Evolutionary conservation across 345 rosid species (phyloP), one percentile per base, ranked within the genome.

Genomic region (Euphorbia pulcherrima): DNA sequence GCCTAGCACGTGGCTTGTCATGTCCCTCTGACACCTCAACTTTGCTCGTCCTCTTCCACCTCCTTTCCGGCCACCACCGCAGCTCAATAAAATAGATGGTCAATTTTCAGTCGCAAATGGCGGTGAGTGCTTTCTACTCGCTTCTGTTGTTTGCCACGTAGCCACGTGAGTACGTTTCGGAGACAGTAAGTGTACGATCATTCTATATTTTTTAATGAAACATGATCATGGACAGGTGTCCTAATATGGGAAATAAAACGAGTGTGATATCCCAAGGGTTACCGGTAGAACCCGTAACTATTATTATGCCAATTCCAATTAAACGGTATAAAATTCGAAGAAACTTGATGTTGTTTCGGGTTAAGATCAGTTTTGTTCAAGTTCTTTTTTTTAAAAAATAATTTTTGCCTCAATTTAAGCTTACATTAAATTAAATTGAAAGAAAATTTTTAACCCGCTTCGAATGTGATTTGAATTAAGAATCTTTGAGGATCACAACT

Each of bases 1-100:
- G 72, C 73, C 48, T 20, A 39, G 79, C 83, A 69, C 74, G 74
- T 74, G 81, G 65, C 52, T 9, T 33, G 14, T 35, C 75, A n/a
- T n/a, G n/a, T n/a, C n/a, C n/a, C n/a, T n/a, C n/a, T n/a, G n/a
- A n/a, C n/a, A n/a, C n/a, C n/a, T n/a, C n/a, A n/a, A n/a, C n/a
- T n/a, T n/a, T 33, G 37, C 37, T 33, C 37, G 4, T 33, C 37
- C 7, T 33, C 37, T 7, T 33, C 37, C 37, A 39, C 70, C 78
- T 27, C 54, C 53, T 9, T 21, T 1, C 24, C 7, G 20, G 0
- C 20, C 44, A 51, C 70, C 75, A 27, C 48, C 63, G 3, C 1
- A 72, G 39, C 69, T 12, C 59, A 8, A 60, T 68, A 28, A 28
- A 39, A 24, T 29, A 30, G 8, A 12, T 8, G 44, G 10, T 8